Evolutionary conservation across 805 yeast genomes (phyloP).

Genomic region (Starmerella stellata): DNA sequence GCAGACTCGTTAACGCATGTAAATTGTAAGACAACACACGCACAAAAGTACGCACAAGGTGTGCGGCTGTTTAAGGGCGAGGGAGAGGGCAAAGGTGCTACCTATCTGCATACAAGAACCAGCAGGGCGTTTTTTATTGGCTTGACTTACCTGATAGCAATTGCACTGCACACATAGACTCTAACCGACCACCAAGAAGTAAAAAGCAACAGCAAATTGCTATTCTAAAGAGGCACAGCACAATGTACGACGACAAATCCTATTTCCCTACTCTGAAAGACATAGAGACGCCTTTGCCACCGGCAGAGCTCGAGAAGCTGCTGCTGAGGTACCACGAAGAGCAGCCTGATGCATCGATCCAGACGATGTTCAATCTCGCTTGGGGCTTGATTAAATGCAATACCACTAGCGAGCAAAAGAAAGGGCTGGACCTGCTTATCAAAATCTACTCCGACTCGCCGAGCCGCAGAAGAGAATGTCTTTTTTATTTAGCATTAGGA

Average conservation of each 20-base stretch:
- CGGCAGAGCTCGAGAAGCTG: slow-evolving; percentile 57
- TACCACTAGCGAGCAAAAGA: slow-evolving; percentile 43
- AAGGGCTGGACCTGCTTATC: slow-evolving; percentile 57
- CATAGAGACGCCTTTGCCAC: slow-evolving; percentile 34
- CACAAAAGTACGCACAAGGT: too few species aligned
- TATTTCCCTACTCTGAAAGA: slow-evolving; percentile 16
- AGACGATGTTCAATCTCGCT: slow-evolving; percentile 80
- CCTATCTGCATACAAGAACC: too few species aligned
- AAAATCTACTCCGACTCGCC: slow-evolving; percentile 54
- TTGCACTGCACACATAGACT: too few species aligned
- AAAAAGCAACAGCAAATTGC: too few species aligned
- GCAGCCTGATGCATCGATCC: slow-evolving; percentile 60
- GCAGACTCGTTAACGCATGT: too few species aligned
- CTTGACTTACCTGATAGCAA: too few species aligned
- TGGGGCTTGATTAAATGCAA: slow-evolving; percentile 83
- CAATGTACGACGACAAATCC: neutral
- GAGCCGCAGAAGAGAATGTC: slow-evolving; percentile 67
- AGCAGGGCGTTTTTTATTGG: too few species aligned
- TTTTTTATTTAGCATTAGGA: slow-evolving; percentile 75
- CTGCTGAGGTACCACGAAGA: slow-evolving; percentile 64
- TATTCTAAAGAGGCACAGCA: too few species aligned
- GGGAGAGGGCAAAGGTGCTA: too few species aligned
- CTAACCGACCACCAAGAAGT: too few species aligned
- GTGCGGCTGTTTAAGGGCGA: too few species aligned
- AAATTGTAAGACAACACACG: too few species aligned